phyloP scores from a whole-genome alignment of 1,284 basidiomycete genomes.

The Trametes pubescens region DNA sequence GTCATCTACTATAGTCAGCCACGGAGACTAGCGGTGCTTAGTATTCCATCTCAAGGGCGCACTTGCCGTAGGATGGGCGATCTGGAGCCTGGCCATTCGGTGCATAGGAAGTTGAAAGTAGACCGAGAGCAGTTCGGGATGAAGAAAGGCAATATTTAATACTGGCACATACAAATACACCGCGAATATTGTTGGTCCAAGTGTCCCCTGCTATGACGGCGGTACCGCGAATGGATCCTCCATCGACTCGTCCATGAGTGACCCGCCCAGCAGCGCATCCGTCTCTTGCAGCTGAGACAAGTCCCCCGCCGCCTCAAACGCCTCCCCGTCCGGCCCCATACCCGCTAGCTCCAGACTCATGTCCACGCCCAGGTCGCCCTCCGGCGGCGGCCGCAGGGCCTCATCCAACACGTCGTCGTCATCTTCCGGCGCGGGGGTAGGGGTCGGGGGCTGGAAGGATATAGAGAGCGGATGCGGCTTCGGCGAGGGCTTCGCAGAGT shows the following conservation, averaged over 20 bases:
- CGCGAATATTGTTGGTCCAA: background rate
- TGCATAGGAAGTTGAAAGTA: too few relatives aligned
- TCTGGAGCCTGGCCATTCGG: too few relatives aligned
- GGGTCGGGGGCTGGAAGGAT: constrained; percentile 49
- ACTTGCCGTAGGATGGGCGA: too few relatives aligned
- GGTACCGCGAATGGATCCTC: constrained; percentile 61
- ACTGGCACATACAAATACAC: constrained; percentile 13
- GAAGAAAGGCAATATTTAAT: background rate
- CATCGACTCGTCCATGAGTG: constrained; percentile 63
- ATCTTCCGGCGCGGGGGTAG: constrained; percentile 40
- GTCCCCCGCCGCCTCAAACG: constrained; percentile 61
- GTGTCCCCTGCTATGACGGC: constrained; percentile 23
- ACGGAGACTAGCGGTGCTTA: too few relatives aligned
- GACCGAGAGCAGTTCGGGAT: background rate
- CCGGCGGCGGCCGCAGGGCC: constrained; percentile 34
- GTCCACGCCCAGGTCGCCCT: constrained; percentile 28
- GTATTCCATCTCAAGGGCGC: too few relatives aligned
- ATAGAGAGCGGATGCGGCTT: constrained; percentile 60
- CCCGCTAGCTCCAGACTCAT: constrained; percentile 63
- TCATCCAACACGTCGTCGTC: constrained; percentile 44
- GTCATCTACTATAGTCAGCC: too few relatives aligned
- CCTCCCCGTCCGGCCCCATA: constrained; percentile 70
- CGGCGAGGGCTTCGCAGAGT: constrained; percentile 68
- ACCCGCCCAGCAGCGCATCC: constrained; percentile 63
- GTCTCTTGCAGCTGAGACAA: constrained; percentile 62